These are phyloP conservation scores for Uncinocarpus reesii DNA, from an alignment of 2,329 filamentous ascomycete genomes.

Conservation along the genomic window DNA sequence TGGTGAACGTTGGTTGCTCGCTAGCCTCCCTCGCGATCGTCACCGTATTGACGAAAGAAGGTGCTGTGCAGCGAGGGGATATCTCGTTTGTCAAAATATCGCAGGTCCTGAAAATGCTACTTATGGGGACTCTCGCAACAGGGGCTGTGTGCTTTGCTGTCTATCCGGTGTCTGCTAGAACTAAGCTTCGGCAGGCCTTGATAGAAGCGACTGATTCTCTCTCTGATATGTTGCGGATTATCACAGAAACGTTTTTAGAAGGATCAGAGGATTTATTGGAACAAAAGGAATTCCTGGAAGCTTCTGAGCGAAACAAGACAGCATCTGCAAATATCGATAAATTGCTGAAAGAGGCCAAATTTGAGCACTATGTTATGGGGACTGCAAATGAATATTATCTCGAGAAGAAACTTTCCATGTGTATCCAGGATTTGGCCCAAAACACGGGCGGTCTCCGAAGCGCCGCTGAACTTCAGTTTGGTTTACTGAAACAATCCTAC, in stretches of 20 bases:
- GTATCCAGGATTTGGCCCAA: conserved; percentile 74
- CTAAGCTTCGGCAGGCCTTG: conserved; percentile 62
- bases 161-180: conserved; percentile 67
- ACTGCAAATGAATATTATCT: conserved; percentile 68
- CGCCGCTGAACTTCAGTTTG: conserved; percentile 80
- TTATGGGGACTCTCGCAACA: conserved; percentile 64
- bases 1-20: conserved; percentile 77
- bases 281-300: conserved; percentile 53
- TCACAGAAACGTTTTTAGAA: conserved; percentile 72
- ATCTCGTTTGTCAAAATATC: conserved; percentile 73
- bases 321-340: conserved; percentile 62
- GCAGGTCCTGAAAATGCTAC: conserved; percentile 71
- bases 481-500: conserved; percentile 58
- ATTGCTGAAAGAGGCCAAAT: conserved; percentile 73
- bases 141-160: conserved; percentile 66
- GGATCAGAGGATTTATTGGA: conserved; percentile 70
- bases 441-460: conserved; percentile 83
- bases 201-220: conserved; percentile 63
- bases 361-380: conserved; percentile 76
- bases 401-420: conserved; percentile 70
- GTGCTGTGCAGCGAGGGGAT: conserved; percentile 68
- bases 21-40: conserved; percentile 81
- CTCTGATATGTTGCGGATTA: conserved; percentile 69
- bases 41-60: conserved; percentile 82
- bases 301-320: conserved; percentile 54